A percentile compares a stretch with the other conserved stretches of the same genome.
Conservation (phyloP, 345 rosid species). For the Eucalyptus cloeziana region DNA sequence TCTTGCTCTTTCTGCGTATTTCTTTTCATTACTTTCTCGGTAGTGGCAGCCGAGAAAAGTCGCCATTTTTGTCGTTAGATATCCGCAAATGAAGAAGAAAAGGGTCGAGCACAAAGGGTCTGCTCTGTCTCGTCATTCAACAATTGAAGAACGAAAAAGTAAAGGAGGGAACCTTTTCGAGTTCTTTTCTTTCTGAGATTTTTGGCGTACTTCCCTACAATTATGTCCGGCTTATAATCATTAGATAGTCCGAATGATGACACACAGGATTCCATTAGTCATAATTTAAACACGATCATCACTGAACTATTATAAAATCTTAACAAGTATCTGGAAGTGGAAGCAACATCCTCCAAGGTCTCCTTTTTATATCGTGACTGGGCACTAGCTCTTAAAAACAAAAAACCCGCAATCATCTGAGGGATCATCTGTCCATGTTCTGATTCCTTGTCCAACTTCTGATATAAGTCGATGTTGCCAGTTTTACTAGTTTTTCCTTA, state of each 20-base stretch:
- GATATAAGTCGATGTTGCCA: background rate
- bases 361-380: background rate
- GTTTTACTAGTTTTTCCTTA: background rate
- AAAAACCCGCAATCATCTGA: background rate
- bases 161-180: background rate
- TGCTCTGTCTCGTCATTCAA: background rate
- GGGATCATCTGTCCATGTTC: background rate
- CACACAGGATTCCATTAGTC: background rate
- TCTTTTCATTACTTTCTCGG: background rate
- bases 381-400: background rate
- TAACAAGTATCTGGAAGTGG: background rate
- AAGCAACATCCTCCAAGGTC: background rate
- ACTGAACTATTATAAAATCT: background rate
- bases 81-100: background rate
- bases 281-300: background rate
- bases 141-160: background rate
- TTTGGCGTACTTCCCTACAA: background rate
- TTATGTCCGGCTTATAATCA: background rate
- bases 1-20: background rate
- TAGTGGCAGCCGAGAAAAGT: background rate
- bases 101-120: background rate
- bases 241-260: background rate
- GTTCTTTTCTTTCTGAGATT: background rate
- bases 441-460: background rate
- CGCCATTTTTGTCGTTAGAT: background rate